These are phyloP conservation scores for Schizochytrium sp. DNA, from an alignment of 108 stramenopile species.

Conservation along the genomic window DNA sequence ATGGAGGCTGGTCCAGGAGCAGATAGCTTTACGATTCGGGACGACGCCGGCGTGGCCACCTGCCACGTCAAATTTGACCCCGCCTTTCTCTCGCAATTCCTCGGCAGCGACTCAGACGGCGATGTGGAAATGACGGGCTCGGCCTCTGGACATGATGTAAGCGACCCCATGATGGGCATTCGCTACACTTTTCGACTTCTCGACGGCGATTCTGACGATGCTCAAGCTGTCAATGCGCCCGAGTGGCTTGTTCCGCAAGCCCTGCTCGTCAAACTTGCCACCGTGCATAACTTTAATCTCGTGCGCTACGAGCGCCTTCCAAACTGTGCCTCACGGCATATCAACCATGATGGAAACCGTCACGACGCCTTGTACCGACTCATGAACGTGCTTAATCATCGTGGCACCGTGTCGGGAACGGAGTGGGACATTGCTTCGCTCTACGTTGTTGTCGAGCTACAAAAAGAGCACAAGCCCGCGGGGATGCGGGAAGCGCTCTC, in stretches of 20 bases:
- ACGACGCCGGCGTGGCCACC: not conserved
- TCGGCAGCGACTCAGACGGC: not conserved
- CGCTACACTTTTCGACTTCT: constrained; percentile 20
- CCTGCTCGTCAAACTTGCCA: not conserved
- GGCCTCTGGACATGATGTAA: not conserved
- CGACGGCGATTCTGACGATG: not conserved
- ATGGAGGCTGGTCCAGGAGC: not conserved
- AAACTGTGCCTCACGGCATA: not conserved
- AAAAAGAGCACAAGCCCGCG: not conserved
- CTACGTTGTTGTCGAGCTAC: not conserved
- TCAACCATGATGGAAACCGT: not conserved
- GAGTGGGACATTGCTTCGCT: constrained; percentile 12
- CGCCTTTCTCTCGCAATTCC: not conserved
- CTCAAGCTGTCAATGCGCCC: constrained; percentile 28
- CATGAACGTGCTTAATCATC: constrained; percentile 10
- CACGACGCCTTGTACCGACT: not conserved
- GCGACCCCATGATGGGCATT: constrained; percentile 15
- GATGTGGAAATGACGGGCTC: not conserved
- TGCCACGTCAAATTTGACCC: not conserved
- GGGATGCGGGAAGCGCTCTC: not conserved
- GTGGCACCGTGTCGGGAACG: not conserved
- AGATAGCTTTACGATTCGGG: not conserved
- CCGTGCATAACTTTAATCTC: not conserved
- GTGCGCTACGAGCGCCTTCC: not conserved
- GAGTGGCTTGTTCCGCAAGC: constrained; percentile 30